Conservation (phyloP, 495 filamentous ascomycete species). For the Astrocystis sublimbata region DNA sequence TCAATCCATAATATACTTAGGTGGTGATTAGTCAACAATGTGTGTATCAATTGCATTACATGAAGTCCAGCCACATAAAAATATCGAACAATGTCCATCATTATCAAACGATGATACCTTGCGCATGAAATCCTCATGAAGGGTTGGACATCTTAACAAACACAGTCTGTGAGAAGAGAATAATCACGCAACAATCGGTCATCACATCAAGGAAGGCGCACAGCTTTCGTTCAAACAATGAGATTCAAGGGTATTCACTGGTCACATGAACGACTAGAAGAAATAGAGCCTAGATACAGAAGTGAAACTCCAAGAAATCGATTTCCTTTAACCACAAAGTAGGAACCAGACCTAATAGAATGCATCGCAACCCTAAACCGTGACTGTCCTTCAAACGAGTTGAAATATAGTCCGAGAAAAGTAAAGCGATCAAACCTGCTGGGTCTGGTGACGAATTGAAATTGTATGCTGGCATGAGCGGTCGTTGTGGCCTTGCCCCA, state of each 20-base stretch:
- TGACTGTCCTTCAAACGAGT: slow-evolving; percentile 49
- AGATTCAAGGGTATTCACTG: slow-evolving; percentile 8
- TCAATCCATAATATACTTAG: too few species aligned
- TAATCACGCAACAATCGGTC: background rate
- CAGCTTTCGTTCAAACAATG: background rate
- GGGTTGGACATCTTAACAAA: too few species aligned
- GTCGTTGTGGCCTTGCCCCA: slow-evolving; percentile 19
- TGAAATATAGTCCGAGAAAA: slow-evolving; percentile 46
- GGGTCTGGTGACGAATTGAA: slow-evolving; percentile 31
- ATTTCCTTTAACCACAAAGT: slow-evolving; percentile 18
- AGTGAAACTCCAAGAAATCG: slow-evolving; percentile 11
- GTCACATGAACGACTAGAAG: slow-evolving; percentile 9
- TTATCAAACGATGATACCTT: too few species aligned
- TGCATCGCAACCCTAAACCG: slow-evolving; percentile 7
- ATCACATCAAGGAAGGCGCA: background rate
- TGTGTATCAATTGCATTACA: too few species aligned
- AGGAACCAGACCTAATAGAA: slow-evolving; percentile 22
- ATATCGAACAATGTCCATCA: too few species aligned
- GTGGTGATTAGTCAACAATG: too few species aligned
- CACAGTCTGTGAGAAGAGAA: background rate
- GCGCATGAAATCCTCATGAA: too few species aligned
- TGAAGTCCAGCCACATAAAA: too few species aligned
- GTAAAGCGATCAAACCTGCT: slow-evolving; percentile 19
- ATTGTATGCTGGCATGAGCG: slow-evolving; percentile 21
- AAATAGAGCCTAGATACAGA: slow-evolving; percentile 13